Percentiles rank a stretch among this genome's conserved stretches.
Evolutionary conservation across 305 asterid genomes (phyloP).

Genomic region (Fraxinus angustifolia): DNA sequence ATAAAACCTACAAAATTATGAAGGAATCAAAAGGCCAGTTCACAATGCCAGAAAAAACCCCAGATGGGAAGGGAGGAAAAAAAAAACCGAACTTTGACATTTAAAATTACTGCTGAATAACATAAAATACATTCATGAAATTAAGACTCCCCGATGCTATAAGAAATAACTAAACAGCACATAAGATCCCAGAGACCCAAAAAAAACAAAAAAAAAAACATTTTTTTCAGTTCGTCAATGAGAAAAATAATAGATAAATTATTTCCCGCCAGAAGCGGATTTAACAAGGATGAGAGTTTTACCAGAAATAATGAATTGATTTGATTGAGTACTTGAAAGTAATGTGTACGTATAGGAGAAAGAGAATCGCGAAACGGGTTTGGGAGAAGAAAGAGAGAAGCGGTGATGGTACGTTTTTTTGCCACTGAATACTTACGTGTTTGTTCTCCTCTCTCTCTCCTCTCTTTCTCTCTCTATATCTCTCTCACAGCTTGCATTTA

Average conservation of each 20-base stretch:
- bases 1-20: neutral
- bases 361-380: conserved; percentile 12
- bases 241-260: neutral
- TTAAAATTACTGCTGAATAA: neutral
- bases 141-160: conserved; percentile 22
- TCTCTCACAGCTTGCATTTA: conserved; percentile 31
- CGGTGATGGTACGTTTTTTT: conserved; percentile 43
- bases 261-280: conserved; percentile 45
- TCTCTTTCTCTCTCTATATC: conserved; percentile 11
- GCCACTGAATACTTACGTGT: conserved; percentile 40
- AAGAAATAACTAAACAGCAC: conserved; percentile 17
- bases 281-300: conserved; percentile 9
- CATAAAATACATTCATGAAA: neutral
- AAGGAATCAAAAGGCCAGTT: neutral
- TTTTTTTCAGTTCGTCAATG: conserved; percentile 15
- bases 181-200: conserved; percentile 13
- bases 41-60: neutral
- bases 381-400: conserved; percentile 33
- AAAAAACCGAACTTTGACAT: conserved; percentile 24
- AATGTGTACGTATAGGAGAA: conserved; percentile 22
- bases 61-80: neutral
- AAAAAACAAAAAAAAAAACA: neutral
- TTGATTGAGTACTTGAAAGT: conserved; percentile 23
- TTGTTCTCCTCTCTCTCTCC: conserved; percentile 7
- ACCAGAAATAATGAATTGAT: conserved; percentile 25